Base-by-base conservation (phyloP, 2,329 filamentous ascomycete genomes). In the Whalleya microplaca region DNA sequence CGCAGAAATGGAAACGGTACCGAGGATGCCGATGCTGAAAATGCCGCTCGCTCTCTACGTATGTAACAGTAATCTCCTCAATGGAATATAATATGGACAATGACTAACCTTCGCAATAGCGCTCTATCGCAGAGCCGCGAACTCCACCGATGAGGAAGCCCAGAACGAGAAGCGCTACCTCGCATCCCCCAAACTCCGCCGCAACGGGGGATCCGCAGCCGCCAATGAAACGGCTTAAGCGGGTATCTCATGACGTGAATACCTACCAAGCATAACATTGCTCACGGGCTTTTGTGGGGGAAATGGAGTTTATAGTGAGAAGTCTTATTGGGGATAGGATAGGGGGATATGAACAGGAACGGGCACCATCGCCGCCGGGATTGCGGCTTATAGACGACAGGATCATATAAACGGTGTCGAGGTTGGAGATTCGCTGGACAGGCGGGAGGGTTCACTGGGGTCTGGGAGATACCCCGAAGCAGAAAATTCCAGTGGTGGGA, bases 41-140 rank as follows among this genome's bases (percentile, higher is more conserved):
- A 51, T 40, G 27, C 41, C 1, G 43, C 54, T 14, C 42, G 47
- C 3, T 62, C 54, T 45, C 12, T 57, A 27, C 21, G 56, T 56
- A 50, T 10, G 50, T 29, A 6, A 3, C 14, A 37, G 6, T 37
- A 45, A 21, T 16, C 14, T 40, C 9, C 18, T 23, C n/a, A n/a
- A n/a, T n/a, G n/a, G n/a, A n/a, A n/a, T n/a, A 32, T 29, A 12
- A 29, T 6, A 47, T 16, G 8, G 19, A 16, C 12, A 12, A 29
- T 12, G 27, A 37, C 51, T 53, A 53, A 48, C 37, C 7, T 9
- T 4, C 12, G 9, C 40, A 48, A 19, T 29, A 49, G 51, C 3
- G 5, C 21, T 42, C 4, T 37, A 12, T 14, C 6, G 27, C 27
- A 32, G 45, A 21, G 21, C 20, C 19, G 37, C 37, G 21, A 48